Conservation (phyloP, 225 moss, liverwort and hornwort genomes). For the Bryum argenteum region DNA sequence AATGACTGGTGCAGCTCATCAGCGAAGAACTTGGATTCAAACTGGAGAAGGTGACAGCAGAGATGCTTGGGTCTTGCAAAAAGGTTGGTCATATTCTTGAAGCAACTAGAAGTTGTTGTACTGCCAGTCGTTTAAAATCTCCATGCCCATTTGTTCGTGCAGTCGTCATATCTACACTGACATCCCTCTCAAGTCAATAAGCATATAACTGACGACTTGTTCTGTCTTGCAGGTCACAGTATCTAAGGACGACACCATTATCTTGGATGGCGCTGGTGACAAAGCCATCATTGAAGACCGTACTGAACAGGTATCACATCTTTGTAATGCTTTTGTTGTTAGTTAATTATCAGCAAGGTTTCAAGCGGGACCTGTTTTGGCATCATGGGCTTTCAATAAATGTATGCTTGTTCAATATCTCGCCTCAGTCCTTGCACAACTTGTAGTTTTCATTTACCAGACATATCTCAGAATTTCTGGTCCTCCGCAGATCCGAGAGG, state of each 20-base stretch:
- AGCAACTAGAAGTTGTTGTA: neutral
- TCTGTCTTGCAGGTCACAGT: slow-evolving; percentile 49
- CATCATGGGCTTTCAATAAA: neutral
- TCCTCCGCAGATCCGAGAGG: slow-evolving; percentile 73
- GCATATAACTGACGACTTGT: neutral
- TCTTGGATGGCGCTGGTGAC: slow-evolving; percentile 87
- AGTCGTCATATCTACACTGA: slow-evolving; percentile 2
- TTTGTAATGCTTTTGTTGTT: neutral
- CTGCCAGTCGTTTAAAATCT: neutral
- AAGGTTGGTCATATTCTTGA: slow-evolving; percentile 52
- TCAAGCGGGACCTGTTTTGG: neutral
- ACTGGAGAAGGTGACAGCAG: slow-evolving; percentile 75
- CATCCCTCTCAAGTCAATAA: neutral
- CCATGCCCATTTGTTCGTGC: neutral
- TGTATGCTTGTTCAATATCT: neutral
- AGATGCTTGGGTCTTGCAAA: slow-evolving; percentile 83
- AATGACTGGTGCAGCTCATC: slow-evolving; percentile 63
- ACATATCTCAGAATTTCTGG: neutral
- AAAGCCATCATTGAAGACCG: slow-evolving; percentile 86
- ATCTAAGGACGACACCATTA: slow-evolving; percentile 90
- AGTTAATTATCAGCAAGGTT: neutral
- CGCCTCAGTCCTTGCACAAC: neutral
- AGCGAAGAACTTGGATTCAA: slow-evolving; percentile 94
- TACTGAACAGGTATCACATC: slow-evolving; percentile 59
- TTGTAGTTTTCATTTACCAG: neutral